Percentiles rank a stretch among this genome's conserved stretches.
Conservation (phyloP, 2,329 filamentous ascomycete species). For the Ambrosiella xylebori region DNA sequence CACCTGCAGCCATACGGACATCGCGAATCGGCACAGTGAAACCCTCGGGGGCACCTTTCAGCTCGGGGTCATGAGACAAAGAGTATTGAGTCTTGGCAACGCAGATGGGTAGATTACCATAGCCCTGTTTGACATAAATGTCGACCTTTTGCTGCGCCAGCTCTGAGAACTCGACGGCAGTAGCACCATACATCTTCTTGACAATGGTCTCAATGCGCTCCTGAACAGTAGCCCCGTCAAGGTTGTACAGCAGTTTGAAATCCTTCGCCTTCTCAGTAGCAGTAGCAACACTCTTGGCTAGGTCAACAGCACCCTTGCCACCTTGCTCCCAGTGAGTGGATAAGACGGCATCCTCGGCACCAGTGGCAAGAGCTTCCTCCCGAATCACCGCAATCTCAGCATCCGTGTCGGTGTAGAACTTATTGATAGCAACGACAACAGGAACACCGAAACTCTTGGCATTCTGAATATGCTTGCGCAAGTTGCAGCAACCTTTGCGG, state of each 20-base stretch:
- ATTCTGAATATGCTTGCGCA: conserved; percentile 88
- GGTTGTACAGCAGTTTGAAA: conserved; percentile 65
- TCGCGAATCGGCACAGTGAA: conserved; percentile 92
- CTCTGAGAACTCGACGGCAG: conserved; percentile 79
- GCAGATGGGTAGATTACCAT: conserved; percentile 84
- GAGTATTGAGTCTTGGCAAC: conserved; percentile 98
- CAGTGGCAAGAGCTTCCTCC: conserved; percentile 79
- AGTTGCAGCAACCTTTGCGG: conserved; percentile 76
- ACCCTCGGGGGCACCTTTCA: conserved; percentile 88
- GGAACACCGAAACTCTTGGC: conserved; percentile 79
- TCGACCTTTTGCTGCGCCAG: conserved; percentile 92
- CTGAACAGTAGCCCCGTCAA: conserved; percentile 57
- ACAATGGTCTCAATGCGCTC: conserved; percentile 84
- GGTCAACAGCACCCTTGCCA: conserved; percentile 72
- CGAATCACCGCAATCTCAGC: conserved; percentile 79
- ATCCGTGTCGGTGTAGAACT: conserved; percentile 83
- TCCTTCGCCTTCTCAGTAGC: conserved; percentile 71
- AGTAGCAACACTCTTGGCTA: conserved; percentile 72
- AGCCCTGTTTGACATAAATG: conserved; percentile 82
- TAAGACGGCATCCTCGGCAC: conserved; percentile 82
- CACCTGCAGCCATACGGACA: conserved; percentile 83
- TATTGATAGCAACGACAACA: conserved; percentile 94
- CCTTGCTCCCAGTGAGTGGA: conserved; percentile 96
- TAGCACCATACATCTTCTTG: conserved; percentile 86
- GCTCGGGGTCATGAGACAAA: conserved; percentile 73